A percentile compares a stretch with the other conserved stretches of the same genome.
Conservation (phyloP, 495 filamentous ascomycete species). For the Mytilinidion resinicola region DNA sequence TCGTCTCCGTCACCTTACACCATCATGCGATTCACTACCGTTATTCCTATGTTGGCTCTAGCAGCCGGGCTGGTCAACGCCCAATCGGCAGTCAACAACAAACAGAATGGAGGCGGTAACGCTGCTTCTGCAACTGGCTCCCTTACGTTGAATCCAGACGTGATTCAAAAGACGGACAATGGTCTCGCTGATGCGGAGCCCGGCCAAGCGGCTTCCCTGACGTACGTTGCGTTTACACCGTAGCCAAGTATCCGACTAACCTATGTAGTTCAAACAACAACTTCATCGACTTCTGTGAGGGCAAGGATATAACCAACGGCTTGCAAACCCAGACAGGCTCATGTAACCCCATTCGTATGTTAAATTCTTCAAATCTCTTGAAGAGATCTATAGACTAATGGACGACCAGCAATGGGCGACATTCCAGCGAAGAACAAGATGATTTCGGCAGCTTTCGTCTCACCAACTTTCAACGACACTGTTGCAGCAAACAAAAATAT, state of each 20-base stretch:
- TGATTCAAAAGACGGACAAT: slow-evolving; percentile 44
- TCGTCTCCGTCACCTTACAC: neutral
- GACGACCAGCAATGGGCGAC: slow-evolving; percentile 58
- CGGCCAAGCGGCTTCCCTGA: slow-evolving; percentile 50
- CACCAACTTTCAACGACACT: slow-evolving; percentile 40
- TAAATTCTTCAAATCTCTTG: too few species aligned
- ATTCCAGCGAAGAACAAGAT: slow-evolving; percentile 58
- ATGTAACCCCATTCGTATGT: slow-evolving; percentile 57
- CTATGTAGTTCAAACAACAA: slow-evolving; percentile 43
- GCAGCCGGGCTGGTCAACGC: slow-evolving; percentile 24
- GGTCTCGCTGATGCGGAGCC: slow-evolving; percentile 34
- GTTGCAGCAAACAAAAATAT: slow-evolving; percentile 49
- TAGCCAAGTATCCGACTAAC: slow-evolving; percentile 8
- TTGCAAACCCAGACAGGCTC: slow-evolving; percentile 57
- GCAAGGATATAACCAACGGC: slow-evolving; percentile 65
- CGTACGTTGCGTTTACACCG: slow-evolving; percentile 37
- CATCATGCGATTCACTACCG: slow-evolving; percentile 23
- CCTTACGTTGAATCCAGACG: slow-evolving; percentile 37
- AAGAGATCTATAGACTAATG: neutral
- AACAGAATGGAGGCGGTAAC: slow-evolving; percentile 6
- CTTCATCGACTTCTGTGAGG: slow-evolving; percentile 41
- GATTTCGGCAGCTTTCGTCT: slow-evolving; percentile 59
- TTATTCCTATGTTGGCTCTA: slow-evolving; percentile 20
- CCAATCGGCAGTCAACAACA: slow-evolving; percentile 11
- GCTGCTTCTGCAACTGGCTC: neutral